Evolutionary conservation across 495 filamentous ascomycete genomes (phyloP), one percentile per base, ranked within the genome.

Genomic region (Pyrenopolyporus hunteri): DNA sequence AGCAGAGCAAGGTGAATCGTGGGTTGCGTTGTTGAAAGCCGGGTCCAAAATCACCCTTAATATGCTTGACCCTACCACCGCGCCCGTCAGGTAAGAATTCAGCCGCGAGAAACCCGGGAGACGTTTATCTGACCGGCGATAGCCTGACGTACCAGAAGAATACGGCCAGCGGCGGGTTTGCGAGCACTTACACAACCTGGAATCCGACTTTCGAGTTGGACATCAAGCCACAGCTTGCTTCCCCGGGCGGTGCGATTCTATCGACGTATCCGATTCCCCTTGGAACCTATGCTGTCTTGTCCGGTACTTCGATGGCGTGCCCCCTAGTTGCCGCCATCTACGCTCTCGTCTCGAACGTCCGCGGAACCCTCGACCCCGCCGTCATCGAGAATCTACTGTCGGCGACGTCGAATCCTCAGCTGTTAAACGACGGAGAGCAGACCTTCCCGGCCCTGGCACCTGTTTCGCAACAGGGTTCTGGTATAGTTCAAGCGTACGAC

Each of bases 271-370:
- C 83, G 8, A 64, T 79, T 0, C 71, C 75, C 9, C 62, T 77
- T 11, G 83, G 83, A 25, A 71, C 77, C 1, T 84, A 85, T 50
- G 81, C 74, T 14, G 74, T 85, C 14, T 71, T 84, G 3, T 81
- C 77, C 13, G 83, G 83, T 29, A 86, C 83, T 1, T 85, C 83
- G 19, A 86, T 86, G 83, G 77, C 83, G 14, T 83, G 82, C 64
- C 83, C 83, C 2, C 71, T 82, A 31, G 76, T 79, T 5, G 83
- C 83, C 5, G 83, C 77, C 23, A 72, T 81, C 55, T 79, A 79
- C 51, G 83, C 83, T 5, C 77, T 86, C 16, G 62, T 85, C 46
- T 79, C 75, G 16, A 71, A 78, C 16, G 75, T 74, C 25, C 78
- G 81, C 22, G 73, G 76, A 6, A 81, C 76, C 50, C 73, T 78